Evolutionary conservation across 2,329 filamentous ascomycete genomes (phyloP), one percentile per base, ranked within the genome.

Genomic region (Fusarium napiforme): DNA sequence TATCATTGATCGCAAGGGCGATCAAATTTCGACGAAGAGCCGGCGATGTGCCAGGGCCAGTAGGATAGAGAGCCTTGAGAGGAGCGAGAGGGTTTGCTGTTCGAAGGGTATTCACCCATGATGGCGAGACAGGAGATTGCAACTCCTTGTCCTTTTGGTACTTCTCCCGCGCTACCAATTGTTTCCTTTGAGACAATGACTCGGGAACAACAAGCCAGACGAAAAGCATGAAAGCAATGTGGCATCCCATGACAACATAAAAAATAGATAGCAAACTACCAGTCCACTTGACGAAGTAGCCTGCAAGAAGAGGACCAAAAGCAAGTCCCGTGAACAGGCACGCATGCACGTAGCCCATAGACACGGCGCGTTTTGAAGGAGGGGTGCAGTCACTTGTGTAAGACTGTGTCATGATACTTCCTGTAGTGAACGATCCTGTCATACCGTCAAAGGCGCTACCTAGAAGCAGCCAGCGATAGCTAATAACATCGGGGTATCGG

Each of bases 361-460:
- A 90, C 12, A 97, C 93, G 67, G 92, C 93, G 26, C 96, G 91
- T 78, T 90, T 90, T 36, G 93, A 92, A 0, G 95, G 93, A 8
- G 93, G 86, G 1, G 95, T 96, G 82, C 94, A 97, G 81, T 99
- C 96, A 45, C 94, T 92, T 18, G 93, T 92, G 81, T 98, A 99
- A 0, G 96, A 94, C 80, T 97, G 92, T 28, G 90, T 91, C 65
- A 97, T 84, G 26, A 92, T 85, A 50, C 92, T 93, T 34, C 92
- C 92, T 2, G 94, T 90, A 2, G 95, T 97, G 80, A 98, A 97
- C 2, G 95, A 97, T 12, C 96, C 96, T 15, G 91, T 91, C 9
- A 97, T 79, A 9, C 96, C 96, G 79, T 99, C 96, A 50, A 95
- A 86, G 15, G 93, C 85, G 40, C 91, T 89, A 15, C 94, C 94